Base-by-base conservation (phyloP, 108 stramenopile genomes). In the Cyclotella baltica region DNA sequence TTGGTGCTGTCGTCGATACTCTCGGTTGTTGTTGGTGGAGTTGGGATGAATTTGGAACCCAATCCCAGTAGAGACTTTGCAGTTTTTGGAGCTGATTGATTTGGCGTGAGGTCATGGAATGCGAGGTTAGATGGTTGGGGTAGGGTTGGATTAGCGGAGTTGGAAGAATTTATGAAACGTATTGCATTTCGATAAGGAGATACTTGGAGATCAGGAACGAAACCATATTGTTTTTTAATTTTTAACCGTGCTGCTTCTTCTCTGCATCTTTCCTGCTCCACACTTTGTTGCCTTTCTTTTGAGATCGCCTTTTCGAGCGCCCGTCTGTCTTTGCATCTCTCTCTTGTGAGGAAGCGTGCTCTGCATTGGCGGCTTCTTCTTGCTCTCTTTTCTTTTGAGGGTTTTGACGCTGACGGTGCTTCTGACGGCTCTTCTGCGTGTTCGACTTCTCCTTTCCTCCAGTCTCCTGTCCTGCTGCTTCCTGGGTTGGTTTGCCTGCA, bases 161-260 rank as follows among this genome's bases (percentile, higher is more conserved):
- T 27, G 58, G 9, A 11, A 29, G 19, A 8, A 38, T 13, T 8
- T 4, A 16, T 4, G 37, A 31, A 19, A 30, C 57, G 30, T 4
- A 63, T 25, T n/a, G 62, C 62, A 63, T 63, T 63, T 25, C 20
- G 62, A 63, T 22, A 40, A 38, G 38, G 35, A 6, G 62, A 38
- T n/a, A 63, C 6, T 13, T 6, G 5, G 10, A 19, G 25, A n/a
- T 59, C 33, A 16, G 58, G 58, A 5, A 59, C 31, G 29, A 59
- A 59, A n/a, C 51, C 51, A 52, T 52, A 52, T 13, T 13, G 19
- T 52, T 52, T 52, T n/a, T 52, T 52, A n/a, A 52, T 43, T 8
- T 13, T 8, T 11, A 13, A 8, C 13, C 40, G 40, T 11, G 13
- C 13, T 43, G 13, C 8, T 43, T 8, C 40, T 43, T 43, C 40